Evolutionary conservation across 116 monocot species (phyloP).

Genomic region (Cymodocea nodosa): DNA sequence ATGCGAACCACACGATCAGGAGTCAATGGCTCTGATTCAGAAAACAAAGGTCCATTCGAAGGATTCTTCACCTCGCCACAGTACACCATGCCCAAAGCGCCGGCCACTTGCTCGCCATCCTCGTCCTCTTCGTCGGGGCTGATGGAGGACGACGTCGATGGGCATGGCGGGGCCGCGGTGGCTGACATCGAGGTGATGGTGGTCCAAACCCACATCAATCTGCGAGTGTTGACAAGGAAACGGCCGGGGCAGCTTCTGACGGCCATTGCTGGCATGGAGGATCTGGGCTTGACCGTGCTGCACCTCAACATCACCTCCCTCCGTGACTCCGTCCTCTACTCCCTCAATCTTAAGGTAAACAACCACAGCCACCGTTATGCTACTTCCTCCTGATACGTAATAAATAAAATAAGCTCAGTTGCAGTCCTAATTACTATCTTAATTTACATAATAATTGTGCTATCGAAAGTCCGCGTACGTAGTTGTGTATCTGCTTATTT

Average conservation of each 20-base stretch:
- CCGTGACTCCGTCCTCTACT: constrained; percentile 48
- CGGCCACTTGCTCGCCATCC: background rate
- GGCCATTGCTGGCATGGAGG: constrained; percentile 55
- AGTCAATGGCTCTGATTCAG: background rate
- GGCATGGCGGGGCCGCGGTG: constrained; percentile 1
- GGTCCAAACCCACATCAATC: constrained; percentile 67
- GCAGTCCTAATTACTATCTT: no score
- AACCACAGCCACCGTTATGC: no score
- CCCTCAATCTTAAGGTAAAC: constrained; percentile 72
- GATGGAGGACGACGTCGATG: constrained; percentile 2
- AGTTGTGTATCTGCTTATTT: background rate
- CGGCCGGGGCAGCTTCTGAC: constrained; percentile 35
- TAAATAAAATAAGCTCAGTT: no score
- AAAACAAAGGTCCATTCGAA: constrained; percentile 3
- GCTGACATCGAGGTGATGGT: constrained; percentile 66
- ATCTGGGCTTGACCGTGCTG: constrained; percentile 39
- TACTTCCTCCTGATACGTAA: no score
- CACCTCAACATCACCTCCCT: constrained; percentile 62
- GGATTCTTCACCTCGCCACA: constrained; percentile 63
- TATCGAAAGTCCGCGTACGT: background rate
- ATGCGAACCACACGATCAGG: background rate
- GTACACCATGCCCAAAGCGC: constrained; percentile 37
- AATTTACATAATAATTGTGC: background rate
- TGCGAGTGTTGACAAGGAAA: constrained; percentile 39
- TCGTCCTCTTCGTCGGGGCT: background rate